Evolutionary conservation across 2,329 filamentous ascomycete species (phyloP).

Genomic region (Dactylellina leptospora): DNA sequence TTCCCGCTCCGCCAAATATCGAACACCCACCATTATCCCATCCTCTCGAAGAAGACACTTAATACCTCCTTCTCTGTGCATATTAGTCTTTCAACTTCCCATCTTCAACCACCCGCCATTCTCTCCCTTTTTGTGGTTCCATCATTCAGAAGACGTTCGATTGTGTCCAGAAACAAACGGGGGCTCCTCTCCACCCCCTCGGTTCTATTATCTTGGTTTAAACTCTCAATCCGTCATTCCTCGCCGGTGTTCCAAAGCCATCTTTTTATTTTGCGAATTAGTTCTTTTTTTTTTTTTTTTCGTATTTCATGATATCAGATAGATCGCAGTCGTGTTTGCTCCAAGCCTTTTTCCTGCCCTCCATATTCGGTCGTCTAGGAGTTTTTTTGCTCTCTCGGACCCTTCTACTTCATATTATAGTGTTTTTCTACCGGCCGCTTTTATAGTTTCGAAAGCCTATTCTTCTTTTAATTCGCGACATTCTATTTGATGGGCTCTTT

Average conservation of each 20-base stretch:
- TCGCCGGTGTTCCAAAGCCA: slow-evolving; percentile 7
- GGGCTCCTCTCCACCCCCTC: background rate
- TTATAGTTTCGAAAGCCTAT: no score
- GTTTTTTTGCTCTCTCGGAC: slow-evolving; percentile 8
- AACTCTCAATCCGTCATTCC: slow-evolving; percentile 1
- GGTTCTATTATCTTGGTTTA: background rate
- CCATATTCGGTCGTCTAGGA: slow-evolving; percentile 4
- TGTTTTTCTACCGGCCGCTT: no score
- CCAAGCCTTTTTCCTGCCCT: slow-evolving; percentile 15
- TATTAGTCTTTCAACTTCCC: no score
- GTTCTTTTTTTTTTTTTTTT: background rate
- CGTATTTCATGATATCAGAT: slow-evolving; percentile 50
- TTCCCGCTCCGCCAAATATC: no score
- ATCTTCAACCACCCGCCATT: no score
- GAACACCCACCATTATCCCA: no score
- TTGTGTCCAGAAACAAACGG: background rate
- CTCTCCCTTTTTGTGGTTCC: slow-evolving; percentile 7
- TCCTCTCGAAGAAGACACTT: no score
- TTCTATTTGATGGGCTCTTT: no score
- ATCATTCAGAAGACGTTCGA: background rate
- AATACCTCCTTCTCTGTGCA: no score
- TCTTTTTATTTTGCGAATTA: background rate
- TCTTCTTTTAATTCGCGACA: no score
- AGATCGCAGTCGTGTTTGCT: slow-evolving; percentile 20
- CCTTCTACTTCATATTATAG: no score